Base-by-base conservation (phyloP, 1,284 basidiomycete species). In the Ceratobasidium papillatum region DNA sequence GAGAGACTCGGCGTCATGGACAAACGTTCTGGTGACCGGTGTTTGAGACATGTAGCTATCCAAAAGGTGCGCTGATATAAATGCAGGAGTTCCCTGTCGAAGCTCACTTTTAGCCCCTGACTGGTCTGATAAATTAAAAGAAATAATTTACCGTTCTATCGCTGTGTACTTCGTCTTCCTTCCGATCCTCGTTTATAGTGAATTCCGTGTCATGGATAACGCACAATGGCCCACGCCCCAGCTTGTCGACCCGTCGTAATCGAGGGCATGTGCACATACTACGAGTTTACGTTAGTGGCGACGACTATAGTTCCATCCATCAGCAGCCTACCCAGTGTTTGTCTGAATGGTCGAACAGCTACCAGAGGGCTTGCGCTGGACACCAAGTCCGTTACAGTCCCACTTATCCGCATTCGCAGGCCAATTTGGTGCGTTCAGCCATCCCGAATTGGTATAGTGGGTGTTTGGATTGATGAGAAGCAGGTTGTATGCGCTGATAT, bases 401-500 rank as follows among this genome's bases (percentile, higher is more conserved):
- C 45, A 47, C 4, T n/a, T 47, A 4, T 17, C 19, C 8, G 11
- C 3, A n/a, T n/a, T 47, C 19, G 45, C 19, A 11, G 8, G 45
- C 19, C 8, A 3, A 3, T 47, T 47, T 17, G 45, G 45, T 4
- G 45, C 19, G 19, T n/a, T n/a, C 45, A 47, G 7, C 45, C 45
- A 47, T 3, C 19, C 19, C 7, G 19, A 47, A n/a, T 47, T 19
- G 8, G 8, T n/a, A 19, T 47, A 47, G 45, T 47, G 45, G 19
- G 45, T 43, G 19, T 43, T 25, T 5, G 58, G 58, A 36, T 61
- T 43, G 22, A 61, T 25, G n/a, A 61, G 36, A 25, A 61, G 58
- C 36, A 61, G 30, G 58, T 61, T 61, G 58, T 41, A 61, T 61
- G 58, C 58, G n/a, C 38, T 61, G 30, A 61, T 61, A 25, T 61